Evolutionary conservation across 257 asterid genomes (phyloP), one percentile per base, ranked within the genome.

Genomic region (Scutellaria baicalensis): DNA sequence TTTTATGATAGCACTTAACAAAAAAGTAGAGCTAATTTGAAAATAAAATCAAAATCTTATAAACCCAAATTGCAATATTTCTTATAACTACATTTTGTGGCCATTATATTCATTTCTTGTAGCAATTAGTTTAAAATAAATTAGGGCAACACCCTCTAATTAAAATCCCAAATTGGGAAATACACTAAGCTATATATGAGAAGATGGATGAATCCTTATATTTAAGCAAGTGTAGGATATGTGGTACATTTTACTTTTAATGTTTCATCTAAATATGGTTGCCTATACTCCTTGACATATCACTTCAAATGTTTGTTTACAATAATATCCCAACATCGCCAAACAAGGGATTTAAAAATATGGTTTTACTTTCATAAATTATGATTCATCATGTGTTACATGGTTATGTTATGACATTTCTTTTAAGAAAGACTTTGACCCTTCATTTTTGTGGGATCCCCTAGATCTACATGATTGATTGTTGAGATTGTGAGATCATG

Each of bases 301-400:
- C 79, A 59, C 62, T 68, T 67, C 79, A 67, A 6, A 5, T 45
- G n/a, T 43, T 66, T 49, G 20, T 49, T 44, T 58, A 58, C 73
- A 45, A 47, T n/a, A n/a, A n/a, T 45, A 23, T 17, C 64, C 64
- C 64, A 74, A 67, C 17, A 27, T 60, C 67, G 45, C 69, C 63
- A 40, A 72, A 72, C 50, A 59, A 54, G 9, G 18, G 58, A 54
- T 70, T 48, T 2, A 42, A 70, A 12, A 43, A 20, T 1, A 16
- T 43, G 10, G 6, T 17, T 9, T 39, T 51, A 51, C 75, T 52
- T 49, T 71, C 18, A 52, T 63, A 16, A 45, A 44, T 69, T 44
- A 42, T 57, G 49, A 43, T 27, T 44, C 65, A n/a, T n/a, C n/a
- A 49, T 33, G 36, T 31, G 9, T 69, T 45, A 45, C 75, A 59